Conservation (phyloP, 2,329 filamentous ascomycete genomes). For the Cytospora chrysosperma region DNA sequence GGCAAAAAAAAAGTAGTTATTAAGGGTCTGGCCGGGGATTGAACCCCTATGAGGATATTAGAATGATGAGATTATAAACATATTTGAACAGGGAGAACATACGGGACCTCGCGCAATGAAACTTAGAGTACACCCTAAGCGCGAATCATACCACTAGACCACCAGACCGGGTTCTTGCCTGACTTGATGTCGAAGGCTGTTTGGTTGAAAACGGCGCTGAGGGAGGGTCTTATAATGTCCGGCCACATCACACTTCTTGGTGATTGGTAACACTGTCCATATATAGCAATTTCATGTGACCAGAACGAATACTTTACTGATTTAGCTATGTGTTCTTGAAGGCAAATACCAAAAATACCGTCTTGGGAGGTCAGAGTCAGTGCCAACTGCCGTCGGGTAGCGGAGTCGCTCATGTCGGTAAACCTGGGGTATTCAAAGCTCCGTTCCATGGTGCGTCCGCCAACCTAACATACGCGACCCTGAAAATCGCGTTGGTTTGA, state of each 20-base stretch:
- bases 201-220: neutral
- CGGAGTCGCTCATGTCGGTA: too few relatives aligned
- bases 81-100: neutral
- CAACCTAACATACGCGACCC: too few relatives aligned
- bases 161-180: slow-evolving; percentile 1
- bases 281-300: too few relatives aligned
- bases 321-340: too few relatives aligned
- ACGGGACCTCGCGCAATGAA: slow-evolving; percentile 13
- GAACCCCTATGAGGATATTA: slow-evolving; percentile 33
- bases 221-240: neutral
- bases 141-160: slow-evolving; percentile 18
- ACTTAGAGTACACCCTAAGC: slow-evolving; percentile 16
- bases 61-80: neutral
- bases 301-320: too few relatives aligned
- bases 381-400: too few relatives aligned
- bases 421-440: too few relatives aligned
- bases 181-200: neutral
- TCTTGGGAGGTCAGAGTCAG: too few relatives aligned
- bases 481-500: too few relatives aligned
- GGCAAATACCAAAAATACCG: too few relatives aligned
- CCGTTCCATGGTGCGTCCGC: too few relatives aligned
- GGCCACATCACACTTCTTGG: neutral
- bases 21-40: slow-evolving; percentile 45
- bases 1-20: neutral
- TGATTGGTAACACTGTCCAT: too few relatives aligned